A percentile compares a stretch with the other conserved stretches of the same genome.
phyloP scores from a whole-genome alignment of 2,329 filamentous ascomycete species.

The Eutypella sp. region DNA sequence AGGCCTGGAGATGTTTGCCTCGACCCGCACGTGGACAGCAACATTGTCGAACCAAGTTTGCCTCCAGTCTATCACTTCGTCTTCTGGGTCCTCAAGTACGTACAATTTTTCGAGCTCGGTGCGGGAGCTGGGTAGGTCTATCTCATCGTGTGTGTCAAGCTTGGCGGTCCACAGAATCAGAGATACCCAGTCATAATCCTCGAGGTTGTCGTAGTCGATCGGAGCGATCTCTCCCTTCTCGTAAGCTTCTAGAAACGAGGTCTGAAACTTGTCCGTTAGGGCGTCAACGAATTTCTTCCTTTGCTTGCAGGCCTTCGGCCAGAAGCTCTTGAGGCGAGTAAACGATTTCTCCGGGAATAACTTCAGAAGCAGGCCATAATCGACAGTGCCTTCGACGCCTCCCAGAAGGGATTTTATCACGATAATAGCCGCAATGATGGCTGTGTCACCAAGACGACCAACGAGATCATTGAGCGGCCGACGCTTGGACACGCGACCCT shows the following conservation, averaged over 20 bases:
- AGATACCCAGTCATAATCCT: constrained; percentile 62
- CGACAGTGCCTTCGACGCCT: constrained; percentile 53
- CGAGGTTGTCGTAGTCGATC: constrained; percentile 58
- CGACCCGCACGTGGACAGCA: constrained; percentile 53
- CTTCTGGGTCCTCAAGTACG: constrained; percentile 32
- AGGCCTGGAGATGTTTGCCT: constrained; percentile 46
- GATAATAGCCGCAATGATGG: constrained; percentile 53
- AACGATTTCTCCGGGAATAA: constrained; percentile 51
- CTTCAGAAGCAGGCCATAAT: constrained; percentile 55
- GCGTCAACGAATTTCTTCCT: constrained; percentile 49
- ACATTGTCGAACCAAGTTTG: constrained; percentile 53
- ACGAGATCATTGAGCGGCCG: constrained; percentile 25
- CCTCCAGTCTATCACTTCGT: constrained; percentile 42
- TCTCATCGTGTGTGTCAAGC: constrained; percentile 40
- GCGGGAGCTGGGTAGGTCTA: constrained; percentile 44
- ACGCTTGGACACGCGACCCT: constrained; percentile 29
- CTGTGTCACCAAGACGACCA: constrained; percentile 37
- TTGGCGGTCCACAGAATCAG: constrained; percentile 63
- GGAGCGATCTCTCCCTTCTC: constrained; percentile 54
- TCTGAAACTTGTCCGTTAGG: constrained; percentile 59
- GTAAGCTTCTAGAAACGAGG: constrained; percentile 62
- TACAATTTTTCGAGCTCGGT: constrained; percentile 40
- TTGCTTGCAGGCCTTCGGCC: constrained; percentile 47
- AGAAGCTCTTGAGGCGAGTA: constrained; percentile 49
- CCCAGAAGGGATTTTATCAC: constrained; percentile 54